phyloP scores from a whole-genome alignment of 192 early-diverging fungal species.

The Linnemannia zychae region DNA sequence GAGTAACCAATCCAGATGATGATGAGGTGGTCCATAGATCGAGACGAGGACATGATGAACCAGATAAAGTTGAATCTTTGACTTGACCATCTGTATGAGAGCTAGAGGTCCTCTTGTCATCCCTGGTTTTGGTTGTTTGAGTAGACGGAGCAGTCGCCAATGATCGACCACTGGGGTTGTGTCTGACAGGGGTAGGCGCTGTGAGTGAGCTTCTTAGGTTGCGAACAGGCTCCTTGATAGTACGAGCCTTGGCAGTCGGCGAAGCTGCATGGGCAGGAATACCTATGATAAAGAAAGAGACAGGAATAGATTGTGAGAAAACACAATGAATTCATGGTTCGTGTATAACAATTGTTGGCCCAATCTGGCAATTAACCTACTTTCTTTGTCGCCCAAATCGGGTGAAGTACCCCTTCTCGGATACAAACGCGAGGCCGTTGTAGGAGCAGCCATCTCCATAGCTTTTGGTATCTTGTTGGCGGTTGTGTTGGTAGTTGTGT shows the following conservation, averaged over 20 bases:
- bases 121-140: too few species aligned
- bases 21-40: too few species aligned
- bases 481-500: not conserved
- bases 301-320: not conserved
- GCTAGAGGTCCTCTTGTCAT: too few species aligned
- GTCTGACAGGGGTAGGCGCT: too few species aligned
- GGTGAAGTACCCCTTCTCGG: not conserved
- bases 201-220: too few species aligned
- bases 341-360: not conserved
- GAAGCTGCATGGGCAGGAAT: not conserved
- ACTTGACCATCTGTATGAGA: too few species aligned
- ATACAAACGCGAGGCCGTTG: not conserved
- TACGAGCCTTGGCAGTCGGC: not conserved
- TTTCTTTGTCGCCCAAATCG: not conserved
- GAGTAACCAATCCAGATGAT: too few species aligned
- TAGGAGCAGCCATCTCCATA: not conserved
- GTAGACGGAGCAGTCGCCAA: too few species aligned
- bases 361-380: not conserved
- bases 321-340: too few species aligned
- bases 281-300: not conserved
- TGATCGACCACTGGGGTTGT: too few species aligned
- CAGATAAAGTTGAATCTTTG: too few species aligned
- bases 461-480: not conserved
- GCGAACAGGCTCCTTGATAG: not conserved
- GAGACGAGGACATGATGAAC: too few species aligned